These are phyloP conservation scores for Zanthoxylum bungeanum DNA, from an alignment of 345 rosid genomes.

Conservation along the genomic window DNA sequence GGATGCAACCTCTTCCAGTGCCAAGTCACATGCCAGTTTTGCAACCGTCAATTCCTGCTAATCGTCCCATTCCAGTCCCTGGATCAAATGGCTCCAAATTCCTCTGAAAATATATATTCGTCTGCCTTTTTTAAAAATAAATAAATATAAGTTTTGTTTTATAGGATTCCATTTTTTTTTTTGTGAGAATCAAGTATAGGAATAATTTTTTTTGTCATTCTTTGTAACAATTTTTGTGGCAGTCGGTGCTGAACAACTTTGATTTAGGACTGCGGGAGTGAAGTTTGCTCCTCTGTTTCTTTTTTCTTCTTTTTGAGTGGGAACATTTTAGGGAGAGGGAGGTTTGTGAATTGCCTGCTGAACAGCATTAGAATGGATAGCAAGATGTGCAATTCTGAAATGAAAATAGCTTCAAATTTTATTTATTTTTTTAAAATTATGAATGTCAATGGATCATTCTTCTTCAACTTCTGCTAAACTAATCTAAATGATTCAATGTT, in stretches of 20 bases:
- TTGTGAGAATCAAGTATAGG: neutral
- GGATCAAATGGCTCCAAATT: conserved; percentile 47
- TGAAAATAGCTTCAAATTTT: neutral
- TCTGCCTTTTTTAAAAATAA: too few relatives aligned
- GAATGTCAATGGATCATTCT: neutral
- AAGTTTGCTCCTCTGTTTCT: neutral
- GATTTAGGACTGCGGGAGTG: neutral
- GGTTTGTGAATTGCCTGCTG: neutral
- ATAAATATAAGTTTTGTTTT: conserved; percentile 28
- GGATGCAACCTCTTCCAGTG: conserved; percentile 39
- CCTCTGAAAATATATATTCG: conserved; percentile 28
- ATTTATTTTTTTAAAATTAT: too few relatives aligned
- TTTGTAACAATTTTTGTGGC: neutral
- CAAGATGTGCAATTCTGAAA: neutral
- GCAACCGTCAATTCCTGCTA: conserved; percentile 42
- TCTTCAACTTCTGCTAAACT: neutral
- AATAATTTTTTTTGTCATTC: neutral
- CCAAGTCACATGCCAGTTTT: conserved; percentile 38
- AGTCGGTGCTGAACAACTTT: neutral
- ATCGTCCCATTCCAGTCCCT: conserved; percentile 30
- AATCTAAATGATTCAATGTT: neutral
- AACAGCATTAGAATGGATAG: neutral
- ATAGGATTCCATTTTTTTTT: conserved; percentile 9
- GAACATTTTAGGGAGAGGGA: neutral
- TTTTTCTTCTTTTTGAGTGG: neutral